Percentiles rank a stretch among this genome's conserved stretches.
Conservation (phyloP, 2,329 filamentous ascomycete genomes). For the Ophiosphaerella narmari region DNA sequence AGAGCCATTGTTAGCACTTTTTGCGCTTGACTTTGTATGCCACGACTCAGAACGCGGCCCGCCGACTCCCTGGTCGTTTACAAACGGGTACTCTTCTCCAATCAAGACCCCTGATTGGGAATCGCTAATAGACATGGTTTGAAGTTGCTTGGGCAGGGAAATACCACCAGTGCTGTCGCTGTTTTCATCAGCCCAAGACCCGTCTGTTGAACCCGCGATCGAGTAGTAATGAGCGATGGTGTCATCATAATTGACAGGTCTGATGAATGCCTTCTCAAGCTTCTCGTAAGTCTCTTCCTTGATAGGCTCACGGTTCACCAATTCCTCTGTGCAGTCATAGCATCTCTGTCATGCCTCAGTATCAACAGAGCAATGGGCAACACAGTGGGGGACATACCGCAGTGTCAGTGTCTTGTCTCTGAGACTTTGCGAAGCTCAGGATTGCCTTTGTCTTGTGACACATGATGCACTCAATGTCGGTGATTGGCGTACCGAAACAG, state of each 20-base stretch:
- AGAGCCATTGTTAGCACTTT: conserved; percentile 21
- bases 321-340: conserved; percentile 35
- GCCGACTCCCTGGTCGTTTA: not conserved
- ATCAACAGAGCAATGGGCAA: conserved; percentile 26
- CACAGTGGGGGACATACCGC: conserved; percentile 42
- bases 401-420: conserved; percentile 52
- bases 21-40: conserved; percentile 19
- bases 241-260: conserved; percentile 14
- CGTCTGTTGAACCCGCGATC: conserved; percentile 6
- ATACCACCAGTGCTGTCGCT: conserved; percentile 13
- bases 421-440: conserved; percentile 56
- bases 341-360: conserved; percentile 48
- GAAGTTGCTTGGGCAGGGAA: conserved; percentile 16
- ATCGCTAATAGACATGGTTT: conserved; percentile 17
- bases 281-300: conserved; percentile 40
- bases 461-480: conserved; percentile 55
- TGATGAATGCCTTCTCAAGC: conserved; percentile 23
- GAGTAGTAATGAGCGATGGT: conserved; percentile 28
- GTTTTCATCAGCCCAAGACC: conserved; percentile 19
- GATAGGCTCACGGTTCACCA: conserved; percentile 26
- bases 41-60: conserved; percentile 23
- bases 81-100: conserved; percentile 18
- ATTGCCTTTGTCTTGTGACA: conserved; percentile 55
- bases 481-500: conserved; percentile 48
- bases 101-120: conserved; percentile 21